These are phyloP conservation scores for Salix arbutifolia DNA, from an alignment of 345 rosid species.

Conservation along the genomic window DNA sequence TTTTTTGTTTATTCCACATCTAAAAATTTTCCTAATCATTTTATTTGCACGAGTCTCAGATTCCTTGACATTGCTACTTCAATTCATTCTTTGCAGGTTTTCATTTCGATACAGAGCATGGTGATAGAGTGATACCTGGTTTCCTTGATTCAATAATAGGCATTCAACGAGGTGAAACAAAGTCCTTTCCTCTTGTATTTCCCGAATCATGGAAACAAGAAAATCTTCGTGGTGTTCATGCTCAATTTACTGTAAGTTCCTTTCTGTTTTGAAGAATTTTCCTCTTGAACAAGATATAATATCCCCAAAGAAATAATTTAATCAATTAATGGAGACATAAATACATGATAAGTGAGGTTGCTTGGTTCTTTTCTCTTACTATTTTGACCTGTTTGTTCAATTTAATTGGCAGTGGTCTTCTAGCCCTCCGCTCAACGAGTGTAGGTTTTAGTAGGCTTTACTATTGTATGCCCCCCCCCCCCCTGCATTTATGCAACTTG, in stretches of 20 bases:
- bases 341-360: not conserved
- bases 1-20: not conserved
- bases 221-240: slow-evolving; percentile 69
- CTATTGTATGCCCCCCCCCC: no score
- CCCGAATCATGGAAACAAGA: slow-evolving; percentile 93
- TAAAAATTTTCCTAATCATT: not conserved
- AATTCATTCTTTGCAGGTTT: slow-evolving; percentile 48
- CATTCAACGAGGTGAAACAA: slow-evolving; percentile 67
- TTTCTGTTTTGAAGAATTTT: slow-evolving; percentile 3
- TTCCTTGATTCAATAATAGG: slow-evolving; percentile 72
- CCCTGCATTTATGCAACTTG: not conserved
- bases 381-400: not conserved
- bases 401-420: not conserved
- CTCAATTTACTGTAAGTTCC: slow-evolving; percentile 81
- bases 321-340: not conserved
- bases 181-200: slow-evolving; percentile 70
- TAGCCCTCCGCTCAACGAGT: not conserved
- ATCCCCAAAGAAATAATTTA: not conserved
- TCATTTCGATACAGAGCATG: slow-evolving; percentile 87
- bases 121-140: slow-evolving; percentile 73
- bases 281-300: not conserved
- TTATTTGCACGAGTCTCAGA: not conserved
- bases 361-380: not conserved
- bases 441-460: not conserved
- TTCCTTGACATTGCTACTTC: not conserved